Evolutionary conservation across 2,329 filamentous ascomycete species (phyloP).

Genomic region (Bipolaris victoriae): DNA sequence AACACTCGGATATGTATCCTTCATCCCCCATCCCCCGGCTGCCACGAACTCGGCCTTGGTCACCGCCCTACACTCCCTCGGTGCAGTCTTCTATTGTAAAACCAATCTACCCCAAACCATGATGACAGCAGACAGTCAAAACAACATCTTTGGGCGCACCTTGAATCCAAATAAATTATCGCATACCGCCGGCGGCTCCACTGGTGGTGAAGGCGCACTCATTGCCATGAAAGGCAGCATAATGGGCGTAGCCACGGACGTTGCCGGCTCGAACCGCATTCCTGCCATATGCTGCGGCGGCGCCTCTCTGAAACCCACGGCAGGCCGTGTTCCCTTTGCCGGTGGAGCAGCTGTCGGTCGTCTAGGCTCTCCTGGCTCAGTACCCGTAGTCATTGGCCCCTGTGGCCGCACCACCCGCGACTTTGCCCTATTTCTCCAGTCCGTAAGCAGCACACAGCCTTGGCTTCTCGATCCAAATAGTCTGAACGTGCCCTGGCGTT

Average conservation of each 20-base stretch:
- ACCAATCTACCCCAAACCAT: conserved; percentile 61
- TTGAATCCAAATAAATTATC: conserved; percentile 68
- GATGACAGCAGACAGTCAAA: conserved; percentile 60
- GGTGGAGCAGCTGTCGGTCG: conserved; percentile 39
- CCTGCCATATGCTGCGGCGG: conserved; percentile 75
- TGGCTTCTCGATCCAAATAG: conserved; percentile 56
- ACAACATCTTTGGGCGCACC: conserved; percentile 66
- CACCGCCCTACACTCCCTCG: conserved; percentile 46
- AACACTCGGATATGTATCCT: conserved; percentile 64
- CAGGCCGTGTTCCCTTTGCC: conserved; percentile 57
- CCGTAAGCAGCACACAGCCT: conserved; percentile 49
- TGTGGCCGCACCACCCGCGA: conserved; percentile 53
- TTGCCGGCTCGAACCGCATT: conserved; percentile 71
- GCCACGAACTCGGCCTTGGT: conserved; percentile 46
- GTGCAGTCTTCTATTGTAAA: conserved; percentile 61
- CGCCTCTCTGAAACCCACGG: conserved; percentile 60
- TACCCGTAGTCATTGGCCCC: conserved; percentile 53
- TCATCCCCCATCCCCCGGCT: conserved; percentile 41
- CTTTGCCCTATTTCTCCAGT: conserved; percentile 51
- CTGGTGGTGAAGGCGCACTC: conserved; percentile 68
- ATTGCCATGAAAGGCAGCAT: conserved; percentile 64
- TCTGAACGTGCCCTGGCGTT: conserved; percentile 56
- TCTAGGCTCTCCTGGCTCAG: conserved; percentile 36
- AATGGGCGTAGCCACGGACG: conserved; percentile 68
- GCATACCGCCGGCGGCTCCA: conserved; percentile 68